These are phyloP conservation scores for Gomphus bonarii DNA, from an alignment of 1,284 basidiomycete genomes.

Conservation along the genomic window DNA sequence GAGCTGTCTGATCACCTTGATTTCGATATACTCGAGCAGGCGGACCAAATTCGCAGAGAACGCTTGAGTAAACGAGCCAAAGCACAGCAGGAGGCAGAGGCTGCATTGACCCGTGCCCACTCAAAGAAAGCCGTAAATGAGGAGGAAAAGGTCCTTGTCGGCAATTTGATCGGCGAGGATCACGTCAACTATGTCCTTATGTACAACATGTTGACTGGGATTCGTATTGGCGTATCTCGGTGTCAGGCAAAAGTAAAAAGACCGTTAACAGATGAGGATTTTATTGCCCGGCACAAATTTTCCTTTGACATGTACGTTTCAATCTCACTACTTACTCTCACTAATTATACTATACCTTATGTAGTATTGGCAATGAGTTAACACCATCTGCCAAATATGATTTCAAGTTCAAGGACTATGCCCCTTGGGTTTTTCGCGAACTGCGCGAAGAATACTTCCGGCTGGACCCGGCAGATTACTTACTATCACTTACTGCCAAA, in stretches of 20 bases:
- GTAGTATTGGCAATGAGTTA: conserved; percentile 88
- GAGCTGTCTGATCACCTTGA: conserved; percentile 19
- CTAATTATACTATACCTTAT: not conserved
- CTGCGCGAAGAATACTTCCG: conserved; percentile 91
- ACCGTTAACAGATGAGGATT: conserved; percentile 80
- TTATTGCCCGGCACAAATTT: conserved; percentile 85
- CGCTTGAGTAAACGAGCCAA: conserved; percentile 57
- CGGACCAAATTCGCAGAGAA: conserved; percentile 74
- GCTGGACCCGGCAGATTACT: conserved; percentile 94
- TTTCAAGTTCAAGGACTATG: conserved; percentile 99
- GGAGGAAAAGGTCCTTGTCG: conserved; percentile 65
- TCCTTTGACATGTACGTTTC: conserved; percentile 87
- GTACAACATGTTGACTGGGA: conserved; percentile 99
- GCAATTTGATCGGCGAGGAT: conserved; percentile 92
- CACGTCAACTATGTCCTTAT: conserved; percentile 98
- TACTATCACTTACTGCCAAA: conserved; percentile 91
- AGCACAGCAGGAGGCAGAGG: conserved; percentile 37
- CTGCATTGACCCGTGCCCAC: conserved; percentile 24
- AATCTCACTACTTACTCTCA: not conserved
- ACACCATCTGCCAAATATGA: conserved; percentile 95
- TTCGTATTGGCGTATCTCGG: conserved; percentile 90
- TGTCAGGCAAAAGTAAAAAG: conserved; percentile 93
- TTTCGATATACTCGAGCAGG: conserved; percentile 72
- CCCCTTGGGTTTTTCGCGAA: conserved; percentile 95
- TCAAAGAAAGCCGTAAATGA: conserved; percentile 24